These are phyloP conservation scores for Sutorius eximius DNA, from an alignment of 1,284 basidiomycete genomes.

Conservation along the genomic window DNA sequence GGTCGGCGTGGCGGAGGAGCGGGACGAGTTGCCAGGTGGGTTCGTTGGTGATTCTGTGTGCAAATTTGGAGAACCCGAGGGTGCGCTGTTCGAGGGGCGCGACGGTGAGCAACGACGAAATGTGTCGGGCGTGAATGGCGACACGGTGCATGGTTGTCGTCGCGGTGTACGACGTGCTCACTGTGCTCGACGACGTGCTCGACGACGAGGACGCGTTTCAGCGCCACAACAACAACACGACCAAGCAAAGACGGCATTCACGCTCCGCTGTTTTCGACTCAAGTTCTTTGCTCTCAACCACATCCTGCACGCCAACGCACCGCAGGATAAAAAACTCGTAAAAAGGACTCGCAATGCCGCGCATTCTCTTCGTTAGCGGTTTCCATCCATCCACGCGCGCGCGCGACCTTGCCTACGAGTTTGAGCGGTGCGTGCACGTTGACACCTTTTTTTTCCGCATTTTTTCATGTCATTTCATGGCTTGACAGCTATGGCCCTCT, in stretches of 20 bases:
- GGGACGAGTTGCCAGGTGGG: constrained; percentile 30
- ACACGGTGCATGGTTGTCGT: background rate
- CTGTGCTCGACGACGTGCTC: constrained; percentile 7
- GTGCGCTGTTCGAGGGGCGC: constrained; percentile 20
- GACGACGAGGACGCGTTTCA: background rate
- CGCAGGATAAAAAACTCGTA: background rate
- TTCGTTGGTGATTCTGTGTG: constrained; percentile 29
- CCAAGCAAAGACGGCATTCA: constrained; percentile 35
- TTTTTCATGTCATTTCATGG: constrained; percentile 1
- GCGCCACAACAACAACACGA: constrained; percentile 44
- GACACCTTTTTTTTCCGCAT: background rate
- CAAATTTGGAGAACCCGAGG: constrained; percentile 23
- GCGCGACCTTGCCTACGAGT: constrained; percentile 82
- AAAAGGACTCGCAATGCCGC: constrained; percentile 49
- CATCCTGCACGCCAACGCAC: constrained; percentile 7
- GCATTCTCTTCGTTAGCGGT: constrained; percentile 86
- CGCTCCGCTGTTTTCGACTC: constrained; percentile 32
- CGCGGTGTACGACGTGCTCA: too few species aligned
- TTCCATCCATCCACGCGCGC: constrained; percentile 79
- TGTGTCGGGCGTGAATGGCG: background rate
- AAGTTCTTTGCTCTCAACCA: constrained; percentile 14
- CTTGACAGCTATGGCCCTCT: constrained; percentile 65
- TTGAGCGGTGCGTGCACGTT: constrained; percentile 62
- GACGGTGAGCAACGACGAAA: constrained; percentile 20
- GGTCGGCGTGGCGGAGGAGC: constrained; percentile 17